Percentiles rank a stretch among this genome's conserved stretches.
phyloP scores from a whole-genome alignment of 2,329 filamentous ascomycete genomes.

The Fusarium continuum region DNA sequence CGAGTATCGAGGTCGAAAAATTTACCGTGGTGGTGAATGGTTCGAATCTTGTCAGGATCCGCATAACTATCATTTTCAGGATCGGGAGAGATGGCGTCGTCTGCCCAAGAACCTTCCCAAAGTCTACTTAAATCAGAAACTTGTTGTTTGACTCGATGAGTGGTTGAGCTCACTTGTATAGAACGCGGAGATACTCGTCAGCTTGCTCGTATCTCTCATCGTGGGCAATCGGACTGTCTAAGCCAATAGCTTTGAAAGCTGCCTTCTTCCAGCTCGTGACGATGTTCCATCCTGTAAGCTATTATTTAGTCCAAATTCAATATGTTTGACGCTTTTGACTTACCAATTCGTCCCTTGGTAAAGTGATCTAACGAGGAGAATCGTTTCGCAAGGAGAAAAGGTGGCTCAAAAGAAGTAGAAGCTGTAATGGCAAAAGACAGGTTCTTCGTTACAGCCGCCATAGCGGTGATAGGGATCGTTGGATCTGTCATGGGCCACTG shows the following conservation, averaged over 20 bases:
- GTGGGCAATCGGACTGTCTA: constrained; percentile 66
- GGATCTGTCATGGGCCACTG: constrained; percentile 74
- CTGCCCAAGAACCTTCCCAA: constrained; percentile 65
- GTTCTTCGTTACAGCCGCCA: constrained; percentile 73
- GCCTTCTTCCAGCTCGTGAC: constrained; percentile 64
- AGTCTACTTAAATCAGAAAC: constrained; percentile 47
- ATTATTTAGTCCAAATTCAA: not conserved
- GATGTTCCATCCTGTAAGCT: constrained; percentile 67
- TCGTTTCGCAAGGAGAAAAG: constrained; percentile 68
- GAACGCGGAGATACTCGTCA: constrained; percentile 68
- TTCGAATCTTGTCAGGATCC: constrained; percentile 66
- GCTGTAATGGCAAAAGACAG: constrained; percentile 70
- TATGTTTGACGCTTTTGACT: not conserved
- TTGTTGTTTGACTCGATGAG: not conserved
- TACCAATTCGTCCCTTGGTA: constrained; percentile 62
- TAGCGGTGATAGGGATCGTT: constrained; percentile 69
- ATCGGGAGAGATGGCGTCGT: constrained; percentile 65
- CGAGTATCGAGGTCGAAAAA: constrained; percentile 58
- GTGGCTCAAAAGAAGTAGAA: constrained; percentile 69
- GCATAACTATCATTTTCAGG: constrained; percentile 64
- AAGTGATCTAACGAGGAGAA: constrained; percentile 71
- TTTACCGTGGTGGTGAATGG: constrained; percentile 68
- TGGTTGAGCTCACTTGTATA: constrained; percentile 62
- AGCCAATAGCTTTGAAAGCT: constrained; percentile 69
- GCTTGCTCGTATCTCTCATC: constrained; percentile 69